Evolutionary conservation across 108 stramenopile genomes (phyloP), one percentile per base, ranked within the genome.

Genomic region (Cyclostephanos invisitatus): DNA sequence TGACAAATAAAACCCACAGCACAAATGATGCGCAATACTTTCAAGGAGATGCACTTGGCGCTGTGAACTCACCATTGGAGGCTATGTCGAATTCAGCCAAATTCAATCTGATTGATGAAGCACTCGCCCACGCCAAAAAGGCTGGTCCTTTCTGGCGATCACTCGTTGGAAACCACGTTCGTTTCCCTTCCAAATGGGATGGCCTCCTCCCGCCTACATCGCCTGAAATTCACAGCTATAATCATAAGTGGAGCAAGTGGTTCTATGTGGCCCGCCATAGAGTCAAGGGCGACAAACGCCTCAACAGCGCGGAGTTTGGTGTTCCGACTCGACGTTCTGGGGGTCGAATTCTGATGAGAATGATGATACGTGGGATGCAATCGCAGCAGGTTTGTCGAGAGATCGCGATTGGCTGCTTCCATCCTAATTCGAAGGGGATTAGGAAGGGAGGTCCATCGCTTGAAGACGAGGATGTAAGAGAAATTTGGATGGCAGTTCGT

Each of bases 401-500:
- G 51, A 70, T 94, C 66, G 88, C 76, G 10, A 72, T 94, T 22
- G 93, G 93, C 4, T 81, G 82, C 60, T 92, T 84, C 46, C 90
- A 94, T 71, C 93, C 93, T 6, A 90, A 89, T 64, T 88, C 91
- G 5, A 73, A 85, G 17, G 89, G 89, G 8, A 76, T 91, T 35
- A 81, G 88, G 27, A 56, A 56, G 44, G 73, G 56, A 11, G 79
- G 84, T 57, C 77, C 86, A 12, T 47, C 68, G 0, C 82, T 77
- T 4, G 51, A 53, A 12, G 29, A 72, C 14, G 88, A 95, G 53
- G 80, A 81, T 32, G 85, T 86, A 37, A 81, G 93, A 9, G 85
- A 89, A 56, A 71, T 94, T 38, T 94, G 91, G 91, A 82, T 92
- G 84, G 88, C 87, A 18, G 72, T 89, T 11, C 81, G 91, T 35